These are phyloP conservation scores for Crocinoboletus sp. DNA, from an alignment of 1,284 basidiomycete genomes.

Conservation along the genomic window DNA sequence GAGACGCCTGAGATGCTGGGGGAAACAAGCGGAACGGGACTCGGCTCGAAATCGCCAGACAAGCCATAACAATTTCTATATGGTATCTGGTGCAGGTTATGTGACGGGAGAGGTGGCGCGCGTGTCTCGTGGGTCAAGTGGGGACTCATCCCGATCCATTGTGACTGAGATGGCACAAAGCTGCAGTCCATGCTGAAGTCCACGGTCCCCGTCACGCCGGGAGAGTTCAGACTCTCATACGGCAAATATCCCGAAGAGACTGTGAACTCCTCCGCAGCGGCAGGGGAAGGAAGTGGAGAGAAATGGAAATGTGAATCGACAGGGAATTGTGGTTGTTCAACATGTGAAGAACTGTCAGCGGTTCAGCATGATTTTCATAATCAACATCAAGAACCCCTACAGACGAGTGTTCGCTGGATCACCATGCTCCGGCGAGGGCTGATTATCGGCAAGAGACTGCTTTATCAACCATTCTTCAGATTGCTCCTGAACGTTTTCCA, in stretches of 20 bases:
- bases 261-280: background rate
- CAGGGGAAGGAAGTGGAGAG: background rate
- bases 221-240: background rate
- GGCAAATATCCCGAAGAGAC: background rate
- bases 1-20: background rate
- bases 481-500: constrained; percentile 1
- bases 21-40: background rate
- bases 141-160: background rate
- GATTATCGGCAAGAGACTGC: background rate
- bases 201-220: background rate
- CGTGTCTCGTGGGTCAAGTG: background rate
- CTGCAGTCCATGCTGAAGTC: background rate
- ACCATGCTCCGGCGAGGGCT: background rate
- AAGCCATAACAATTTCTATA: background rate
- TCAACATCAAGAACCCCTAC: constrained; percentile 1
- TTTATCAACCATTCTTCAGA: background rate
- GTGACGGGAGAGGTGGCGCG: background rate
- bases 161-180: background rate
- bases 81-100: background rate
- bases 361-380: constrained; percentile 2
- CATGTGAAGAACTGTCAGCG: constrained; percentile 1
- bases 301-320: background rate
- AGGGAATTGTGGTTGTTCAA: background rate
- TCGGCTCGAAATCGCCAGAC: background rate
- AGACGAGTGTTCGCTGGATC: background rate